phyloP scores from a whole-genome alignment of 1,139 yeast genomes.

The Pichia sp. region DNA sequence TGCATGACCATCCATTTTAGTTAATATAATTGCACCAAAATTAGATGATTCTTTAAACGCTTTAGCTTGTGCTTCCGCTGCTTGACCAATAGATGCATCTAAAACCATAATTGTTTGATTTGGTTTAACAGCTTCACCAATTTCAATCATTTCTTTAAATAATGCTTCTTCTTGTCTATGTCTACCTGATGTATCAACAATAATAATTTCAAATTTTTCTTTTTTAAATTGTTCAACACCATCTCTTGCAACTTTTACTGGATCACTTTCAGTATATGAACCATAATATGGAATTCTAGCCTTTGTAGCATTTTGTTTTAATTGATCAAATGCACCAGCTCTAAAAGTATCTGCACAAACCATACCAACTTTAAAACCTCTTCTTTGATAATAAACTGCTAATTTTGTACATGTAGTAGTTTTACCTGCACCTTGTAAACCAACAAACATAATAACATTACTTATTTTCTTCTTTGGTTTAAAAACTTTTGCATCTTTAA shows the following conservation, averaged over 20 bases:
- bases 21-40: slow-evolving; percentile 90
- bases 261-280: slow-evolving; percentile 92
- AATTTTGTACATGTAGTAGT: slow-evolving; percentile 95
- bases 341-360: slow-evolving; percentile 99
- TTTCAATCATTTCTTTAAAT: slow-evolving; percentile 92
- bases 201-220: slow-evolving; percentile 87
- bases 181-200: slow-evolving; percentile 97
- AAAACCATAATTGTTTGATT: slow-evolving; percentile 95
- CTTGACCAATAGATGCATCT: slow-evolving; percentile 97
- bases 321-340: slow-evolving; percentile 98
- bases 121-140: slow-evolving; percentile 78
- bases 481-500: slow-evolving; percentile 52
- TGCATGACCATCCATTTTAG: slow-evolving; percentile 98
- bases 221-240: slow-evolving; percentile 90
- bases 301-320: slow-evolving; percentile 94
- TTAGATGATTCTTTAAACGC: slow-evolving; percentile 92
- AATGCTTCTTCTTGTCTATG: slow-evolving; percentile 92
- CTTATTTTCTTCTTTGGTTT: slow-evolving; percentile 77
- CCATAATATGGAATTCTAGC: slow-evolving; percentile 94
- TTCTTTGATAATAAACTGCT: slow-evolving; percentile 87
- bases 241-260: slow-evolving; percentile 82
- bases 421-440: slow-evolving; percentile 98
- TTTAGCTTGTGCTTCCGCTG: slow-evolving; percentile 89
- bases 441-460: slow-evolving; percentile 91
- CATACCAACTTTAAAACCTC: slow-evolving; percentile 91